Evolutionary conservation across 1,139 yeast species (phyloP).

Genomic region (Sugiyamaella pinicola): DNA sequence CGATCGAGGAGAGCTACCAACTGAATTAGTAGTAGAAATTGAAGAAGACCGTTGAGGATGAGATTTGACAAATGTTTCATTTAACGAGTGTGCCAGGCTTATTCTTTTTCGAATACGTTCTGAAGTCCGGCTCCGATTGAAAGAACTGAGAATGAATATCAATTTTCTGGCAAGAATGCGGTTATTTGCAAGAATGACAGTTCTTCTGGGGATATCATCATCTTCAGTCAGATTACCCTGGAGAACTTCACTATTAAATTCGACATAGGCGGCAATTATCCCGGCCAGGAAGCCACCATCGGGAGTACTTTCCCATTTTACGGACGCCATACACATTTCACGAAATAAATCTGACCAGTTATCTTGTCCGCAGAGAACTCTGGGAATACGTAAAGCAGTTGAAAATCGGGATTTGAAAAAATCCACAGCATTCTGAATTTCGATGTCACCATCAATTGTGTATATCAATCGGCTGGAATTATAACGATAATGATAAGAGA

Average conservation of each 20-base stretch:
- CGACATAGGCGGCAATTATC: constrained; percentile 30
- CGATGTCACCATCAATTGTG: constrained; percentile 24
- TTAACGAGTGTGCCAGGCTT: constrained; percentile 9
- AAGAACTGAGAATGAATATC: constrained; percentile 34
- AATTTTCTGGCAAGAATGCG: constrained; percentile 33
- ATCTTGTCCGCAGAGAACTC: constrained; percentile 39
- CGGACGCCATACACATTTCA: constrained; percentile 30
- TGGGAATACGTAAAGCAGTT: constrained; percentile 34
- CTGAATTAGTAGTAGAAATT: constrained; percentile 4
- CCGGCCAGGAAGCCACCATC: constrained; percentile 27
- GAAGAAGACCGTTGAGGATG: constrained; percentile 14
- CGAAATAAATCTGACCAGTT: constrained; percentile 34
- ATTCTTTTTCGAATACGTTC: constrained; percentile 20
- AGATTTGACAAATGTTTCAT: constrained; percentile 11
- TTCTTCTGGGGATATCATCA: constrained; percentile 29
- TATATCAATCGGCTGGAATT: neutral
- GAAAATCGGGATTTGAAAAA: constrained; percentile 31
- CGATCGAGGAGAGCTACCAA: constrained; percentile 22
- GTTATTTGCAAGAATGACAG: constrained; percentile 34
- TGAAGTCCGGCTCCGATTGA: constrained; percentile 28
- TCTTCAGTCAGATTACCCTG: constrained; percentile 11
- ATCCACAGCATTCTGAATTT: constrained; percentile 29
- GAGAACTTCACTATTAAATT: constrained; percentile 23
- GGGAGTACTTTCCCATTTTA: constrained; percentile 21
- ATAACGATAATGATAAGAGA: neutral